Conservation (phyloP, 2,329 filamentous ascomycete species). For the Ophiosphaerella narmari region DNA sequence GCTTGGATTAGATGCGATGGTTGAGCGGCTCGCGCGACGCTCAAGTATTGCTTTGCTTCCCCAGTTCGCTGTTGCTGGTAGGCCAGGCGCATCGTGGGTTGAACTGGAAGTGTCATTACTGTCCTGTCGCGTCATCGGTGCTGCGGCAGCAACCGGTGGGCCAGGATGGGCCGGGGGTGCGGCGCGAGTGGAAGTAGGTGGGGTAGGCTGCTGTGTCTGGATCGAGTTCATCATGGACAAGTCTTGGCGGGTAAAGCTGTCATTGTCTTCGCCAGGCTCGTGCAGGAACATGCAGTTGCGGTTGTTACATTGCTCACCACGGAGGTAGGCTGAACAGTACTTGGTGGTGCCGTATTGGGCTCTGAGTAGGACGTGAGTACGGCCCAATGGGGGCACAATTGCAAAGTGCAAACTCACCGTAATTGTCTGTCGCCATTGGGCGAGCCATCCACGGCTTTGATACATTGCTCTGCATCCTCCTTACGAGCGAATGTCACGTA, state of each 20-base stretch:
- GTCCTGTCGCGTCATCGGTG: constrained; percentile 72
- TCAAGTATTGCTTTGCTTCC: constrained; percentile 72
- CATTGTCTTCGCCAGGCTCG: constrained; percentile 96
- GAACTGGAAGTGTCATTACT: constrained; percentile 74
- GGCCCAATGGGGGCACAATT: constrained; percentile 1
- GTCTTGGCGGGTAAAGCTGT: constrained; percentile 94
- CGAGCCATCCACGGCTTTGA: constrained; percentile 88
- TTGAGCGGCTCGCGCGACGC: constrained; percentile 77
- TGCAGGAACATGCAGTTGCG: constrained; percentile 98
- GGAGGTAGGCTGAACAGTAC: constrained; percentile 95
- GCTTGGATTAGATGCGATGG: constrained; percentile 80
- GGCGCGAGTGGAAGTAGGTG: constrained; percentile 57
- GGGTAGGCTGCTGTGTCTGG: constrained; percentile 73
- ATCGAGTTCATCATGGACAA: constrained; percentile 93
- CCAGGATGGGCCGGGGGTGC: constrained; percentile 57
- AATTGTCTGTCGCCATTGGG: constrained; percentile 86
- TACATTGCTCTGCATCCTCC: constrained; percentile 86
- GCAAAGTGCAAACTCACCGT: constrained; percentile 57
- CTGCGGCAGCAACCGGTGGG: constrained; percentile 58
- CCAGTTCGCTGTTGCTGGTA: constrained; percentile 94
- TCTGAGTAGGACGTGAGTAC: constrained; percentile 45
- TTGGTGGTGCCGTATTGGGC: constrained; percentile 90
- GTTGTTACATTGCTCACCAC: constrained; percentile 93
- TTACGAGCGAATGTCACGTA: constrained; percentile 98
- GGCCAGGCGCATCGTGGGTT: constrained; percentile 74